Evolutionary conservation across 306 rosid species (phyloP).

Genomic region (Cercis canadensis): DNA sequence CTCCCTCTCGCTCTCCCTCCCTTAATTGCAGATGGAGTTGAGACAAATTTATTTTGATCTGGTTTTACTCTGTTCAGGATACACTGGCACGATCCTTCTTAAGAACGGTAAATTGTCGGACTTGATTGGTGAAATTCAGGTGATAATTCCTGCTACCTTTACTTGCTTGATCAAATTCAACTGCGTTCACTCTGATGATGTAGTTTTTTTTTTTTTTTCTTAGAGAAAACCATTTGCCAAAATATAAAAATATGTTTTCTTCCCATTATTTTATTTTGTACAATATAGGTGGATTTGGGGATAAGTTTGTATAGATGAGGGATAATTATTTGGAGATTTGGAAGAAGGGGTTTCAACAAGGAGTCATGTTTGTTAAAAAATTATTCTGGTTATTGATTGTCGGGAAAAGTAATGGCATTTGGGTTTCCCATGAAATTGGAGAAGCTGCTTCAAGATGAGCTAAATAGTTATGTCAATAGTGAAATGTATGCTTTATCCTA

Average conservation of each 20-base stretch:
- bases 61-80: conserved; percentile 58
- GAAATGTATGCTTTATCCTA: not conserved
- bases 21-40: not conserved
- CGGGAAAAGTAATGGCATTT: conserved; percentile 8
- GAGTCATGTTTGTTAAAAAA: not conserved
- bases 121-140: conserved; percentile 82
- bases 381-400: conserved; percentile 4
- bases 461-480: not conserved
- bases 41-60: conserved; percentile 9
- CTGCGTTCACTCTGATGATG: not conserved
- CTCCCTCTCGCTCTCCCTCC: not conserved
- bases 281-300: not conserved
- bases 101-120: conserved; percentile 82
- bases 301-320: not conserved
- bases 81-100: conserved; percentile 69
- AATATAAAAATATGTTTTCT: not conserved
- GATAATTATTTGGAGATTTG: not conserved
- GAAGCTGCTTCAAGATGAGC: not conserved
- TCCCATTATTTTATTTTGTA: not conserved
- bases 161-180: conserved; percentile 28
- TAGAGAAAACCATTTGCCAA: not conserved
- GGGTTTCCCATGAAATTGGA: conserved; percentile 22
- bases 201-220: not conserved
- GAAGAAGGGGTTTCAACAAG: conserved; percentile 23
- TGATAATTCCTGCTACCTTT: conserved; percentile 18